Evolutionary conservation across 1,284 basidiomycete species (phyloP).

Genomic region (Pterulicium gracile): DNA sequence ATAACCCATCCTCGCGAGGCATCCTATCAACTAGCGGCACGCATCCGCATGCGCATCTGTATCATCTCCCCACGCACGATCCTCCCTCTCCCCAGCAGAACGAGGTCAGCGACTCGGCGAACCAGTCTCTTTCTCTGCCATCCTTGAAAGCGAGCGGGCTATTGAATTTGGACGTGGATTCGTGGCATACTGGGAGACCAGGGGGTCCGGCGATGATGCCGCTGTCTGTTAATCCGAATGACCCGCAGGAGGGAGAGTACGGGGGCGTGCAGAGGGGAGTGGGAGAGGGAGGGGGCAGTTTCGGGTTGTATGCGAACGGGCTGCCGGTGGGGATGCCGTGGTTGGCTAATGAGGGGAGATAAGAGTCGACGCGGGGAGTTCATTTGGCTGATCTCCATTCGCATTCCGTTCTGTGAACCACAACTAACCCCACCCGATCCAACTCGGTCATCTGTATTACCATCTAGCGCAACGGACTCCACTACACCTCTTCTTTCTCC

Average conservation of each 20-base stretch:
- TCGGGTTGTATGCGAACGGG: slow-evolving; percentile 19
- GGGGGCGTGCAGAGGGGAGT: slow-evolving; percentile 6
- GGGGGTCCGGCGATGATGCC: slow-evolving; percentile 10
- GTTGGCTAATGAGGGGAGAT: slow-evolving; percentile 45
- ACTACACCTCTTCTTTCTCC: too few species aligned
- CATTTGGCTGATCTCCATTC: too few species aligned
- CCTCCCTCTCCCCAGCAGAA: slow-evolving; percentile 3
- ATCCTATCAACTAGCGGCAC: too few species aligned
- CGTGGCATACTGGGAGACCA: slow-evolving; percentile 18
- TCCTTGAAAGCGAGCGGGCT: slow-evolving; percentile 65
- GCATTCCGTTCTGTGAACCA: too few species aligned
- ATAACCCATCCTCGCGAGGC: too few species aligned
- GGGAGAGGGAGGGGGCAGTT: slow-evolving; percentile 4
- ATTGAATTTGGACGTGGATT: slow-evolving; percentile 35
- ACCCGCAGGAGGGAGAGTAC: too few species aligned
- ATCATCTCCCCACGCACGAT: not conserved
- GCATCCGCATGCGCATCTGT: too few species aligned
- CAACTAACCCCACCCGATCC: too few species aligned
- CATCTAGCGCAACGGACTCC: too few species aligned
- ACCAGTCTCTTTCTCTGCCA: slow-evolving; percentile 39
- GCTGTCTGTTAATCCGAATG: too few species aligned
- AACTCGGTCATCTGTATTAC: too few species aligned
- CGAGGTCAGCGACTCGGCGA: slow-evolving; percentile 14
- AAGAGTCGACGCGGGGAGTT: slow-evolving; percentile 12
- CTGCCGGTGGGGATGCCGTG: slow-evolving; percentile 48